A percentile compares a stretch with the other conserved stretches of the same genome.
These are phyloP conservation scores for Leccinum subrobustum DNA, from an alignment of 1,284 basidiomycete species.

Conservation along the genomic window DNA sequence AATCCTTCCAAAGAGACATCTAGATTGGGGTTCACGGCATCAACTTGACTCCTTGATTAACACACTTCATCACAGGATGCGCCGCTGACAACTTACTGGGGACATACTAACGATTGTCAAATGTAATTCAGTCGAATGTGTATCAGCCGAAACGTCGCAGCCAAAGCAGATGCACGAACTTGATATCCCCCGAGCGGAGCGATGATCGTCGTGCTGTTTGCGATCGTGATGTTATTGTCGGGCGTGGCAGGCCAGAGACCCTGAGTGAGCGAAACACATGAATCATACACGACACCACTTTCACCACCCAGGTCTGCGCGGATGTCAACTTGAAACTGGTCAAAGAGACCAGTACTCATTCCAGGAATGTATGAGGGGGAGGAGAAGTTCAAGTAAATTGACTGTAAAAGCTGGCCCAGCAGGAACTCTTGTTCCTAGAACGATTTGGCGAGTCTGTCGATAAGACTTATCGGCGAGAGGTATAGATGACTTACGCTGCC, in stretches of 20 bases:
- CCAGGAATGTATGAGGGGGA: conserved; percentile 60
- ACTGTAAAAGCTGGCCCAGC: conserved; percentile 61
- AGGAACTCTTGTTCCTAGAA: conserved; percentile 54
- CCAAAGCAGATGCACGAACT: conserved; percentile 34
- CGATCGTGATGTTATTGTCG: conserved; percentile 56
- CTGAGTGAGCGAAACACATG: conserved; percentile 68
- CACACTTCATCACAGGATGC: conserved; percentile 22
- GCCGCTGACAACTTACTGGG: conserved; percentile 52
- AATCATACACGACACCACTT: conserved; percentile 70
- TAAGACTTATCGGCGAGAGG: not conserved
- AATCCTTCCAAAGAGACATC: conserved; percentile 65
- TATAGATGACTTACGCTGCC: conserved; percentile 54
- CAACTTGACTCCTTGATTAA: conserved; percentile 45
- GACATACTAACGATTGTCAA: conserved; percentile 43
- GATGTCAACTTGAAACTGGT: conserved; percentile 41
- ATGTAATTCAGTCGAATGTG: not conserved
- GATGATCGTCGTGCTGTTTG: conserved; percentile 68
- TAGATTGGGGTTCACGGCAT: conserved; percentile 62
- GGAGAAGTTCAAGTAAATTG: conserved; percentile 58
- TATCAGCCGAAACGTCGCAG: not conserved
- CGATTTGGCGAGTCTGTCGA: conserved; percentile 1
- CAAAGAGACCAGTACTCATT: conserved; percentile 52
- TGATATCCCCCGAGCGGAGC: conserved; percentile 75
- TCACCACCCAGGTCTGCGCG: conserved; percentile 78
- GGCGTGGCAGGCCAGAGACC: conserved; percentile 63